Base-by-base conservation (phyloP, 225 moss, liverwort and hornwort species). In the Thuidium tamariscinum region DNA sequence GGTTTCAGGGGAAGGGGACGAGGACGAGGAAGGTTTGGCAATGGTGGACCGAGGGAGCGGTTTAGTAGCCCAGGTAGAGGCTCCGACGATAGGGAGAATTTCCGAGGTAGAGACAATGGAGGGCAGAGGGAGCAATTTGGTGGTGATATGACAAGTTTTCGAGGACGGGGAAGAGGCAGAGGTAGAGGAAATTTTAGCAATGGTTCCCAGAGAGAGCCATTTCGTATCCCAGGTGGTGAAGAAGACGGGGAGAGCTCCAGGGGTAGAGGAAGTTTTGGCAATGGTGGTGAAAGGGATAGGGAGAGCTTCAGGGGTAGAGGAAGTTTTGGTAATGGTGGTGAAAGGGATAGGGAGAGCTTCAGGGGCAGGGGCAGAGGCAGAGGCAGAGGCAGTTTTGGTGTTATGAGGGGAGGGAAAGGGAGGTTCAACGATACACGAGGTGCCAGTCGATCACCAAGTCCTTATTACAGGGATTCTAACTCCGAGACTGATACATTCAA, bases 371-470 rank as follows among this genome's bases (percentile, higher is more conserved):
- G 84, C 37, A 74, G 84, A 7, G 84, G 73, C 55, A 68, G 69
- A 83, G 89, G 87, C 25, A 82, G 91, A 83, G 91, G 87, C 34
- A 88, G 83, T 74, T 88, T 86, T 81, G 86, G 88, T 7, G 88
- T 20, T 19, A 69, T 27, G 44, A 84, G 89, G 69, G 86, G 84
- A 88, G 86, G 88, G 48, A 84, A 88, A 78, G 86, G 78, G 42
- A 84, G 82, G 81, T 82, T 84, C 52, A 81, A 73, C 57, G 79
- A 66, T 57, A 39, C 56, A 27, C 75, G 69, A 85, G 71, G 85
- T 64, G 81, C 69, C 23, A 77, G 86, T 64, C 89, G 87, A 82
- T 86, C 91, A 36, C 70, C 52, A 54, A 85, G 74, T 83, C 89
- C 88, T 62, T 77, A 81, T 27, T 54, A 49, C 54, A 85, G 78